Evolutionary conservation across 345 rosid genomes (phyloP).

Genomic region (Citrus unshiu): DNA sequence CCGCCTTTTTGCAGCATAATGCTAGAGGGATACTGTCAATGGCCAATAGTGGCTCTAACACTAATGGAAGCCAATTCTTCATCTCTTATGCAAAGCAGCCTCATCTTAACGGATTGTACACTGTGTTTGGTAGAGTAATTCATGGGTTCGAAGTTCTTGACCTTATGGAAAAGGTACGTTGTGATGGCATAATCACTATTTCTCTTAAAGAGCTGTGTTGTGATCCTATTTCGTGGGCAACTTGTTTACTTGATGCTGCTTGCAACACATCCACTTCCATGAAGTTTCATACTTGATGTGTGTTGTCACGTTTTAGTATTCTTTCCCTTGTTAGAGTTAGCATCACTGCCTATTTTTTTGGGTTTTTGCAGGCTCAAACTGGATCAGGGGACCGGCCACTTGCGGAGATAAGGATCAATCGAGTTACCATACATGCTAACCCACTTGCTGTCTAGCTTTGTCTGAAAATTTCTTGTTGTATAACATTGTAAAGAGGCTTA

Average conservation of each 20-base stretch:
- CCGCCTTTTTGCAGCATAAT: slow-evolving; percentile 56
- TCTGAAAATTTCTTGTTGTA: neutral
- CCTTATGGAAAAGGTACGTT: slow-evolving; percentile 90
- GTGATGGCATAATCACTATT: neutral
- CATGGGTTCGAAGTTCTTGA: slow-evolving; percentile 99
- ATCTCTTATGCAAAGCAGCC: slow-evolving; percentile 85
- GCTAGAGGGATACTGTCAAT: slow-evolving; percentile 88
- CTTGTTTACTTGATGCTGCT: neutral
- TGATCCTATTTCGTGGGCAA: neutral
- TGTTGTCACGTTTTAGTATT: neutral
- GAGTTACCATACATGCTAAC: slow-evolving; percentile 91
- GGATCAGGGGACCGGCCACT: slow-evolving; percentile 92
- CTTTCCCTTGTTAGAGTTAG: neutral
- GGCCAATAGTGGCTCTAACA: slow-evolving; percentile 99
- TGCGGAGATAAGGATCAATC: slow-evolving; percentile 94
- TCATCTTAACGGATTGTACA: slow-evolving; percentile 93
- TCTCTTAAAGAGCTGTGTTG: neutral
- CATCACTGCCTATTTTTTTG: neutral
- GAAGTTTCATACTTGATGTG: neutral
- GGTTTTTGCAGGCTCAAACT: slow-evolving; percentile 67
- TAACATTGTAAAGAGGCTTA: neutral
- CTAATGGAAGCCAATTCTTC: slow-evolving; percentile 97
- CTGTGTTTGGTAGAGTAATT: slow-evolving; percentile 90
- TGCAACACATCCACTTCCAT: neutral
- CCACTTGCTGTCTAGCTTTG: slow-evolving; percentile 78